Conservation (phyloP, 2,329 filamentous ascomycete genomes). For the Trichoderma pleuroti region DNA sequence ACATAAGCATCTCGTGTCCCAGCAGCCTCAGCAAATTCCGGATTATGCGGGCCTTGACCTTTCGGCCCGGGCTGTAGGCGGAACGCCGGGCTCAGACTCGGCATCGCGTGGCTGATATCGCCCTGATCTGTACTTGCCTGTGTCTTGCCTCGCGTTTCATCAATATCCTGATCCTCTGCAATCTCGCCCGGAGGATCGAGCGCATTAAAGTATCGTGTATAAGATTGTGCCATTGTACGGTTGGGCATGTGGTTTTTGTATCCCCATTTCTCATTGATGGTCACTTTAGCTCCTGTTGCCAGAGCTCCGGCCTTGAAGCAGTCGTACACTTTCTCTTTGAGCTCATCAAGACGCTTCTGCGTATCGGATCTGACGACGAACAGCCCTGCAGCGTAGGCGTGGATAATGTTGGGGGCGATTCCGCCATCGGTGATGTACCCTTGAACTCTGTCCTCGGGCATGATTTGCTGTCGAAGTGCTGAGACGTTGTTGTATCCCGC, state of each 20-base stretch:
- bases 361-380: conserved; percentile 46
- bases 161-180: conserved; percentile 37
- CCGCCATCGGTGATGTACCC: conserved; percentile 52
- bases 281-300: conserved; percentile 45
- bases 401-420: conserved; percentile 52
- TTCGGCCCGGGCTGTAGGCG: conserved; percentile 41
- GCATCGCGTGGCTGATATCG: conserved; percentile 55
- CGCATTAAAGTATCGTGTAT: conserved; percentile 44
- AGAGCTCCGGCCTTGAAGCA: conserved; percentile 38
- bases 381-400: conserved; percentile 44
- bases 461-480: conserved; percentile 53
- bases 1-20: conserved; percentile 47
- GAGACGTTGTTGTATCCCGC: conserved; percentile 46
- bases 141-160: conserved; percentile 41
- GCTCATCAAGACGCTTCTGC: conserved; percentile 36
- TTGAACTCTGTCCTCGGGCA: conserved; percentile 48
- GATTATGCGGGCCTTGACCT: conserved; percentile 46
- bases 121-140: conserved; percentile 59
- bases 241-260: conserved; percentile 58
- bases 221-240: conserved; percentile 43
- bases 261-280: conserved; percentile 36
- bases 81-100: conserved; percentile 52
- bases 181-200: conserved; percentile 34
- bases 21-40: conserved; percentile 49
- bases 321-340: conserved; percentile 40